A percentile compares a stretch with the other conserved stretches of the same genome.
phyloP scores from a whole-genome alignment of 2,329 filamentous ascomycete species.

The Claviceps sp. region DNA sequence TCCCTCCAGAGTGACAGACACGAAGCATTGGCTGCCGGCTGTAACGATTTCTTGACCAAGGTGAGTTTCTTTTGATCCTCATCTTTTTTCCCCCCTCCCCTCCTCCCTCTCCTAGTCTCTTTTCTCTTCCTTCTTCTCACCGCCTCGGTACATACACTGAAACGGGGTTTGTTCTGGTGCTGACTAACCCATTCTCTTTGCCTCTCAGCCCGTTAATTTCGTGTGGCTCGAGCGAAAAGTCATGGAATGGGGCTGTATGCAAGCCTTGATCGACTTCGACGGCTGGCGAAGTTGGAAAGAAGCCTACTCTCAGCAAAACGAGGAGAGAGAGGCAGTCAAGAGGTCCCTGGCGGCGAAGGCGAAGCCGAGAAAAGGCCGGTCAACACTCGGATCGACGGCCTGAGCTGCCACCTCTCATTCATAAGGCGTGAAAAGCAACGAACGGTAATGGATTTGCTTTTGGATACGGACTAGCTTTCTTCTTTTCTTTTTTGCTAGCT shows the following conservation, averaged over 20 bases:
- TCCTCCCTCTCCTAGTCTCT: not conserved
- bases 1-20: conserved; percentile 91
- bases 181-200: not conserved
- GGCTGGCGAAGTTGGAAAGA: conserved; percentile 98
- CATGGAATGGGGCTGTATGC: conserved; percentile 99
- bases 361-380: conserved; percentile 32
- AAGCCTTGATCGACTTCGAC: conserved; percentile 95
- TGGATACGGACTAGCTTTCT: too few species aligned
- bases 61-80: conserved; percentile 31
- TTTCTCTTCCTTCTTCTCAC: not conserved
- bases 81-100: too few species aligned
- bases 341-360: conserved; percentile 23
- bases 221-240: conserved; percentile 96
- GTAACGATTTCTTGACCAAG: conserved; percentile 97
- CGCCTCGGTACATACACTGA: not conserved
- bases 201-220: conserved; percentile 78
- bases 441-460: too few species aligned
- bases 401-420: not conserved
- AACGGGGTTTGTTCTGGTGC: not conserved
- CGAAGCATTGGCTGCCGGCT: conserved; percentile 86
- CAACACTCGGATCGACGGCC: conserved; percentile 15
- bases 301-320: conserved; percentile 38
- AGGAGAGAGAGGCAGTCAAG: conserved; percentile 28
- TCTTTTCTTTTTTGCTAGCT: too few species aligned
- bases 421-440: too few species aligned